A percentile compares a stretch with the other conserved stretches of the same genome.
Conservation (phyloP, 2,329 filamentous ascomycete genomes). For the Beauveria australis region DNA sequence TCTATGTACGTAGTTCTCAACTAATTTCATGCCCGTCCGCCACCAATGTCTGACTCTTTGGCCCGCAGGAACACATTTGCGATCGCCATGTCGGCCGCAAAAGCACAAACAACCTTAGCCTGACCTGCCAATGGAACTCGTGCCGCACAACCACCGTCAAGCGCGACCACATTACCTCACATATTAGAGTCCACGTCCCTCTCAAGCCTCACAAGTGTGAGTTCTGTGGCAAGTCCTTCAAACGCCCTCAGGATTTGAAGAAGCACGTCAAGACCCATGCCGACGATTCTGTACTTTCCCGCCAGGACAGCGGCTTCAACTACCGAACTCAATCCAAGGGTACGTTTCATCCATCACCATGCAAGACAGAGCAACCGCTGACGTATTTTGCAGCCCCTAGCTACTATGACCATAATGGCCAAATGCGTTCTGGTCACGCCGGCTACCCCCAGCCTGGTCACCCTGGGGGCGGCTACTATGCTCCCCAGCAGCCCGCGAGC, state of each 20-base stretch:
- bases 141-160: conserved; percentile 97
- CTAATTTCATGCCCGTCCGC: background rate
- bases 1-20: conserved; percentile 43
- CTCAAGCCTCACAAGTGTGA: conserved; percentile 99
- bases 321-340: conserved; percentile 48
- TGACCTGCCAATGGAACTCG: conserved; percentile 95
- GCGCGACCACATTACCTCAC: conserved; percentile 97
- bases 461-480: conserved; percentile 44
- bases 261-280: conserved; percentile 99
- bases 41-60: conserved; percentile 1
- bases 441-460: conserved; percentile 49
- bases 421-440: conserved; percentile 50
- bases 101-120: conserved; percentile 95
- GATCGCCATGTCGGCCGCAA: conserved; percentile 98
- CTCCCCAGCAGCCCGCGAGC: conserved; percentile 43
- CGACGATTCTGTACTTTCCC: conserved; percentile 74
- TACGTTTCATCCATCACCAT: conserved; percentile 21
- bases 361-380: background rate
- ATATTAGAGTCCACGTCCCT: conserved; percentile 97
- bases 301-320: conserved; percentile 45
- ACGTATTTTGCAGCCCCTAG: conserved; percentile 27
- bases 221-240: conserved; percentile 98
- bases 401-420: conserved; percentile 59
- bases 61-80: conserved; percentile 81
- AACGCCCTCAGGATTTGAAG: conserved; percentile 96